A percentile compares a stretch with the other conserved stretches of the same genome.
Evolutionary conservation across 2,329 filamentous ascomycete species (phyloP).

Genomic region (Parastagonospora nodorum): DNA sequence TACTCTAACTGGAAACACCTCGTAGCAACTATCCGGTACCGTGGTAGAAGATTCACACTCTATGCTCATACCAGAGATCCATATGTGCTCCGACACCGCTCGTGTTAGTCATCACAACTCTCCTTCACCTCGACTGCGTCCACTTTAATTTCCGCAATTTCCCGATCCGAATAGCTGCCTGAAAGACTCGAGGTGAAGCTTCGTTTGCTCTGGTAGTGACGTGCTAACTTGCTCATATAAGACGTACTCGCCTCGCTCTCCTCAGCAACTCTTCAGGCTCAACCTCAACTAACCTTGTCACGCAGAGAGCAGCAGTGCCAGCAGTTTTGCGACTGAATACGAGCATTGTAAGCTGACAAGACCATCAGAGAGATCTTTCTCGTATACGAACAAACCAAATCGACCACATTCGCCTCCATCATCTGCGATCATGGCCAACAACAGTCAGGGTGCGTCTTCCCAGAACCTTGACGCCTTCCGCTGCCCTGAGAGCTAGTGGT

Average conservation of each 20-base stretch:
- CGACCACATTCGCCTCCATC: too few species aligned
- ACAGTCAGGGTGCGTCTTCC: too few species aligned
- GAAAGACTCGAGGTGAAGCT: background rate
- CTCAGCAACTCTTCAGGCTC: background rate
- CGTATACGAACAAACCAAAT: too few species aligned
- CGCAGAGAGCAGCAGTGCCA: background rate
- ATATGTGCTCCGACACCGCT: too few species aligned
- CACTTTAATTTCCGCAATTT: background rate
- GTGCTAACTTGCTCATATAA: background rate
- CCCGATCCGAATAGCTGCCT: conserved; percentile 2
- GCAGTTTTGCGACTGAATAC: background rate
- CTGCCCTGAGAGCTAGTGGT: too few species aligned
- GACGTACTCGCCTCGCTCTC: background rate
- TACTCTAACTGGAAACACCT: background rate
- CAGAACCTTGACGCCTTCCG: too few species aligned
- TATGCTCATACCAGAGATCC: background rate
- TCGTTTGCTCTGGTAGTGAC: background rate
- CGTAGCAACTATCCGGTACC: background rate
- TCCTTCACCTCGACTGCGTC: background rate
- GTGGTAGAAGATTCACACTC: background rate
- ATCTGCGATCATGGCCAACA: too few species aligned
- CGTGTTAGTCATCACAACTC: background rate
- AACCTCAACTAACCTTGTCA: background rate
- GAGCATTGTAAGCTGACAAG: too few species aligned
- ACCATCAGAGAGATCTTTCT: too few species aligned